Evolutionary conservation across 2,329 filamentous ascomycete genomes (phyloP).

Genomic region (Escovopsis sp.): DNA sequence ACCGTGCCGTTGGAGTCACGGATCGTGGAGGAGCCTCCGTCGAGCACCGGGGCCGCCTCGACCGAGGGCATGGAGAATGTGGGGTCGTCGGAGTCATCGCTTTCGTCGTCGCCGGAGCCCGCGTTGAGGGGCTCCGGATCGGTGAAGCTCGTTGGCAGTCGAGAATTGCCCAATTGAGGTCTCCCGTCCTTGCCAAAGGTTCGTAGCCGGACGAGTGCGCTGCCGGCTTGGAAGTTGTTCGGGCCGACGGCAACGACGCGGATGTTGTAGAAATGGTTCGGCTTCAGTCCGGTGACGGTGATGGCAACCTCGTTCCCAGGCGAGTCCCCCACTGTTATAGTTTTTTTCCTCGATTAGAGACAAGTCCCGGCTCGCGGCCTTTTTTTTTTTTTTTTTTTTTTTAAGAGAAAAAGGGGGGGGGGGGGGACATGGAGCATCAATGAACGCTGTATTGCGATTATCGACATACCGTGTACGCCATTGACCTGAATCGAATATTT

Average conservation of each 20-base stretch:
- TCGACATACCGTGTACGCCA: slow-evolving; percentile 62
- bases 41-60: slow-evolving; percentile 47
- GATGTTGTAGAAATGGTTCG: slow-evolving; percentile 83
- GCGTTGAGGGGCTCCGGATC: slow-evolving; percentile 33
- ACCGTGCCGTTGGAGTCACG: slow-evolving; percentile 45
- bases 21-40: slow-evolving; percentile 43
- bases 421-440: too few species aligned
- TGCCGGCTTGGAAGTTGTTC: slow-evolving; percentile 85
- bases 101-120: slow-evolving; percentile 24
- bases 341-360: too few species aligned
- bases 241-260: slow-evolving; percentile 83
- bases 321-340: slow-evolving; percentile 60
- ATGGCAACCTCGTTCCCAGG: slow-evolving; percentile 44
- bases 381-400: too few species aligned
- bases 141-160: slow-evolving; percentile 41
- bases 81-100: slow-evolving; percentile 32
- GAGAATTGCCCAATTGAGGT: slow-evolving; percentile 42
- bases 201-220: slow-evolving; percentile 67
- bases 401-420: too few species aligned
- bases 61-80: slow-evolving; percentile 38
- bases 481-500: slow-evolving; percentile 92
- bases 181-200: slow-evolving; percentile 55
- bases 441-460: not conserved
- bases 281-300: slow-evolving; percentile 74
- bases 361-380: too few species aligned